Evolutionary conservation across 164 flowering plant species (phyloP), one percentile per base, ranked within the genome.

Genomic region (Cinnamomum chago): DNA sequence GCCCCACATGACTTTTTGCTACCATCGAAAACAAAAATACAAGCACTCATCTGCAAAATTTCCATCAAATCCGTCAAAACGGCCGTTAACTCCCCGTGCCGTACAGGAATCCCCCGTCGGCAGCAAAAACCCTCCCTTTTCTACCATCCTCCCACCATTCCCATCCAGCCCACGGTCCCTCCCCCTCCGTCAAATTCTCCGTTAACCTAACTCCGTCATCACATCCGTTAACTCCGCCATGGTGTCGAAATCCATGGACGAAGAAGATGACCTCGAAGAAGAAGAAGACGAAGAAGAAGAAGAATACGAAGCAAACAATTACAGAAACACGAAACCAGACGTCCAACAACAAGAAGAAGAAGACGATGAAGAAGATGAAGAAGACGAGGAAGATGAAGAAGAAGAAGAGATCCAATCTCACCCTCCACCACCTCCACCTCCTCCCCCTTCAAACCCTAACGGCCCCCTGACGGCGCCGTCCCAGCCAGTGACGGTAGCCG

Each of bases 201-300:
- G 33, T 11, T 52, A 9, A n/a, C 67, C 20, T 30, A 30, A 30
- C 67, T 23, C 35, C 30, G 47, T 27, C 13, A 14, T 2, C n/a
- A 22, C 18, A 51, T 50, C 2, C 35, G 66, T 11, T 2, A 50
- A 50, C n/a, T 51, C 28, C 62, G 55, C 72, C 73, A 72, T 47
- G 62, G 28, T 65, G 51, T 25, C 22, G 70, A 52, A 9, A 17
- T 4, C 62, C 64, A 88, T 88, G 92, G 91, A 90, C 1, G 90
- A 87, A 28, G 92, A 90, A 1, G 88, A 86, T 66, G 52, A 62
- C 70, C 30, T 20, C 2, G 67, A 64, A 64, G 67, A 64, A 64
- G 67, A 64, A 64, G 90, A 86, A 27, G 92, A 87, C 50, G 89
- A 90, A 1, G 88, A 86, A 68, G 52, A 62, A n/a, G 71, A 68